Percentiles rank a stretch among this genome's conserved stretches.
Conservation (phyloP, 1,139 yeast species). For the Candida tetrigidarum region DNA sequence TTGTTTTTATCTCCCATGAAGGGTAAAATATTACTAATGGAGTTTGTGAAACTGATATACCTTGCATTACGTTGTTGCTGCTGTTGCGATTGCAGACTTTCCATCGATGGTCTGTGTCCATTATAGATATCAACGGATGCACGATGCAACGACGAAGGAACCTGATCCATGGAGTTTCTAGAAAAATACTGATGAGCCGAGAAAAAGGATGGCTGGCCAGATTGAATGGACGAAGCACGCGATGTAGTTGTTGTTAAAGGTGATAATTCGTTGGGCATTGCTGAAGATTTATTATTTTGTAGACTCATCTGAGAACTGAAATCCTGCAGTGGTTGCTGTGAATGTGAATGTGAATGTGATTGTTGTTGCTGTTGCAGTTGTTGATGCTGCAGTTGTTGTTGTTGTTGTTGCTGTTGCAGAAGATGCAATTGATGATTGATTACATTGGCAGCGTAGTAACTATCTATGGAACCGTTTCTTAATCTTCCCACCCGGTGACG, state of each 20-base stretch:
- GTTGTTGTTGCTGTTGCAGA: constrained; percentile 14
- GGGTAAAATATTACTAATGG: constrained; percentile 47
- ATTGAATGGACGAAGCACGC: constrained; percentile 47
- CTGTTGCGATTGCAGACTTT: constrained; percentile 25
- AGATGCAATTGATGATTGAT: constrained; percentile 15
- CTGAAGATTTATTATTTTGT: constrained; percentile 8
- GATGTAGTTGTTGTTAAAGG: constrained; percentile 53
- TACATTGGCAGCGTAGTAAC: constrained; percentile 21
- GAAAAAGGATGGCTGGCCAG: constrained; percentile 50
- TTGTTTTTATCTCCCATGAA: constrained; percentile 45
- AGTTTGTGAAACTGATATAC: constrained; percentile 41
- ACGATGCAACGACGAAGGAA: constrained; percentile 32
- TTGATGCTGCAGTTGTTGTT: constrained; percentile 10
- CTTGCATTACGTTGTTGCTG: constrained; percentile 25
- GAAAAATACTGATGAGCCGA: constrained; percentile 49
- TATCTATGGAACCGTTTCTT: constrained; percentile 22
- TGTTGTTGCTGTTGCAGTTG: constrained; percentile 4
- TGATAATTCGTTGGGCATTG: constrained; percentile 33
- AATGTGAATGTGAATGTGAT: not conserved
- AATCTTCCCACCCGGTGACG: constrained; percentile 16
- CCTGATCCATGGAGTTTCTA: constrained; percentile 42
- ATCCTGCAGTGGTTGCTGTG: constrained; percentile 10
- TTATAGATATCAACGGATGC: constrained; percentile 38
- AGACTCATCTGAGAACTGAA: constrained; percentile 9
- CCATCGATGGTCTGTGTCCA: constrained; percentile 15